A percentile compares a stretch with the other conserved stretches of the same genome.
Evolutionary conservation across 129 eudicot species (phyloP).

Genomic region (Sambucus nigra): DNA sequence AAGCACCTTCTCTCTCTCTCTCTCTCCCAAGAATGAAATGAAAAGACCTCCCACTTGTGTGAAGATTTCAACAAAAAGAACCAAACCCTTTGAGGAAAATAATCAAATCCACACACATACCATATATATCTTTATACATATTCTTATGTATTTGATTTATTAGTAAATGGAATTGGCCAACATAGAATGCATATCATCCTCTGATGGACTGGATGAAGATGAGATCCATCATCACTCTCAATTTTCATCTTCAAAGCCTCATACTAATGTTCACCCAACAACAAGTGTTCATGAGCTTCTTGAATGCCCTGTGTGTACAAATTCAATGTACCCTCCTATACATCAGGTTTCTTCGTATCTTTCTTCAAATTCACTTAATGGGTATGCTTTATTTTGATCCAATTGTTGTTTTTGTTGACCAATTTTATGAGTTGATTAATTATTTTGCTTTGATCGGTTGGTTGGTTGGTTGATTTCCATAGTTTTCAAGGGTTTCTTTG

Average conservation of each 20-base stretch:
- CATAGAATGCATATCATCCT: conserved; percentile 34
- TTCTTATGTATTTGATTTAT: not conserved
- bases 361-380: not conserved
- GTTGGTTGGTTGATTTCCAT: too few relatives aligned
- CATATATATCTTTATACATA: not conserved
- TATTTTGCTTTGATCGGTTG: too few relatives aligned
- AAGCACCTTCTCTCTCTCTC: not conserved
- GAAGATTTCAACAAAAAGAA: not conserved
- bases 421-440: too few relatives aligned
- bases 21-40: too few relatives aligned
- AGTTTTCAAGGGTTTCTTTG: too few relatives aligned
- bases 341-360: conserved; percentile 35
- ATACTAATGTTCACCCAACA: conserved; percentile 15
- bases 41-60: not conserved
- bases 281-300: conserved; percentile 57
- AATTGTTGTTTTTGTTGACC: too few relatives aligned
- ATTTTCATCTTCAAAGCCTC: conserved; percentile 31
- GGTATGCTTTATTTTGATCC: too few relatives aligned
- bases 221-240: conserved; percentile 28
- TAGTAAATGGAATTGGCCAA: conserved; percentile 26
- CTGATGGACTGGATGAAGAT: conserved; percentile 34
- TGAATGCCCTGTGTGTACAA: conserved; percentile 57
- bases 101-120: not conserved
- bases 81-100: not conserved
- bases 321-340: conserved; percentile 55